These are phyloP conservation scores for Talaromyces verruculosus DNA, from an alignment of 2,329 filamentous ascomycete species.

Conservation along the genomic window DNA sequence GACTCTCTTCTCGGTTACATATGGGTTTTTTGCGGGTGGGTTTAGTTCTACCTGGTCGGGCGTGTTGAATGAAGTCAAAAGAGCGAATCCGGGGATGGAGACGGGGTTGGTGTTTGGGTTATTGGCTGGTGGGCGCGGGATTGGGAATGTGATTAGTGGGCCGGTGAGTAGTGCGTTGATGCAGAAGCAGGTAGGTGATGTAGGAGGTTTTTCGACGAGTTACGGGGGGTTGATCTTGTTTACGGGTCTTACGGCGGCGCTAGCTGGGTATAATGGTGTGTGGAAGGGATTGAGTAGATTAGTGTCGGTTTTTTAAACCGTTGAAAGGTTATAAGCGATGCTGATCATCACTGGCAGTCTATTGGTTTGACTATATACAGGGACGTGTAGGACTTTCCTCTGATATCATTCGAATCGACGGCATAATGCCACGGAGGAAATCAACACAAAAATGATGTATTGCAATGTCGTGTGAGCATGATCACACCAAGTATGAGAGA, in stretches of 20 bases:
- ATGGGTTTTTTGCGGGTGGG: slow-evolving; percentile 65
- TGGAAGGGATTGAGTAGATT: slow-evolving; percentile 9
- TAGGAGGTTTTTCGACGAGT: slow-evolving; percentile 1
- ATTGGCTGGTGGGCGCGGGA: slow-evolving; percentile 13
- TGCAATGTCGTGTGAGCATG: neutral
- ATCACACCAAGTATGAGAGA: neutral
- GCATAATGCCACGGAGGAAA: neutral
- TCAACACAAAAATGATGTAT: neutral
- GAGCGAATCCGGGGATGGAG: slow-evolving; percentile 7
- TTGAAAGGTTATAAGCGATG: neutral
- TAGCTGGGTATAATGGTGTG: neutral
- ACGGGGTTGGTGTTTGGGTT: slow-evolving; percentile 18
- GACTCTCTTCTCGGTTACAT: slow-evolving; percentile 61
- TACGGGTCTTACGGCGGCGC: slow-evolving; percentile 13
- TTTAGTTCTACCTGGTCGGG: slow-evolving; percentile 64
- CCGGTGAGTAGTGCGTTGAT: slow-evolving; percentile 17
- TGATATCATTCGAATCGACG: neutral
- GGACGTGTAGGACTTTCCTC: neutral
- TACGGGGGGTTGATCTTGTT: slow-evolving; percentile 21
- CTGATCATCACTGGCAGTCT: neutral
- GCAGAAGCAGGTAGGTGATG: neutral
- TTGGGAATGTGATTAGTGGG: slow-evolving; percentile 19
- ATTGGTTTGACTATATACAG: neutral
- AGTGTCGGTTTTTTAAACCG: neutral
- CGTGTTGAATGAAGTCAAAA: slow-evolving; percentile 35